Evolutionary conservation across 345 rosid genomes (phyloP), one percentile per base, ranked within the genome.

Genomic region (Linum lewisii): DNA sequence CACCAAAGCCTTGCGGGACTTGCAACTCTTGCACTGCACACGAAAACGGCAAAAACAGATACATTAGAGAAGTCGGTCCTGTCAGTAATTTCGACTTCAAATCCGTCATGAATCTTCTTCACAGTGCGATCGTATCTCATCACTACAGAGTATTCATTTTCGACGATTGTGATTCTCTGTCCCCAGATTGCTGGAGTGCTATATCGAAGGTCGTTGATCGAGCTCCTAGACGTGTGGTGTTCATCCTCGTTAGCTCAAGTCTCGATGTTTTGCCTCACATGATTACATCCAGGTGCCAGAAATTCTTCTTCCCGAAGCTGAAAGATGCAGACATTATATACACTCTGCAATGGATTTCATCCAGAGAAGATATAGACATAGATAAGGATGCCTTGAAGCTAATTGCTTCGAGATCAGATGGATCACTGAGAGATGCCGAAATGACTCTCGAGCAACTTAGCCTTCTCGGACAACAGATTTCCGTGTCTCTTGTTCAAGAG

Each of bases 391-490:
- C 77, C 16, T 32, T 76, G 62, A 60, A 69, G 37, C 64, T 76
- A 63, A 66, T 72, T 24, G 60, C 54, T 56, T 67, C 68, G 3
- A 63, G 72, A 66, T 68, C 77, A n/a, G 69, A 60, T 29, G 80
- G 80, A 64, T 72, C 80, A 55, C 57, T 76, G 51, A 66, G 66
- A 60, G 77, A 76, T 72, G 80, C 77, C 20, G 80, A 75, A 62
- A 66, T 58, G 55, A 68, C 63, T 20, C 57, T 72, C 58, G 74
- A 75, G 57, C 79, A 75, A 65, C 29, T 72, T 55, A 62, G 66
- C 60, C 63, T 68, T 21, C 47, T 72, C 47, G 76, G 71, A 19
- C 62, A 55, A 62, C 62, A 66, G 59, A 61, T 75, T 60, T 60
- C 67, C 9, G 66, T 60, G 45, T 68, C 76, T 36, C 56, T 62